These are phyloP conservation scores for Xanthoparmelia taractica DNA, from an alignment of 495 filamentous ascomycete genomes.

Conservation along the genomic window DNA sequence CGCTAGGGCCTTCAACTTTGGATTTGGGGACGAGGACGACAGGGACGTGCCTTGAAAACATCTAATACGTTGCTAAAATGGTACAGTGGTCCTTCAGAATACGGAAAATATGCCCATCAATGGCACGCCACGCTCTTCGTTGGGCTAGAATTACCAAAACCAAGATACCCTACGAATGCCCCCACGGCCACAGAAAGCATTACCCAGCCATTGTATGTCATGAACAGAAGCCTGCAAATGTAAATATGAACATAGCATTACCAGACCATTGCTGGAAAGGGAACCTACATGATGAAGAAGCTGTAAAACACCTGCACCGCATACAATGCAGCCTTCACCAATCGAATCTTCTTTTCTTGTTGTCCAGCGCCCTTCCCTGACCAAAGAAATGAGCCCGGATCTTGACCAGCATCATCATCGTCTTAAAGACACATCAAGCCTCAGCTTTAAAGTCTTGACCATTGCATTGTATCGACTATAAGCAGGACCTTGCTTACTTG, in stretches of 20 bases:
- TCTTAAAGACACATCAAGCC: conserved; percentile 25
- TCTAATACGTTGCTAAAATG: not conserved
- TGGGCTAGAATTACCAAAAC: conserved; percentile 64
- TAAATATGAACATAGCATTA: conserved; percentile 12
- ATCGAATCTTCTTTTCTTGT: conserved; percentile 52
- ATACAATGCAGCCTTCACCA: conserved; percentile 76
- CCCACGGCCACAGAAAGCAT: conserved; percentile 89
- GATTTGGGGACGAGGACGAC: conserved; percentile 60
- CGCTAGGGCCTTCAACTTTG: conserved; percentile 68
- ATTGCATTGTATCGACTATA: not conserved
- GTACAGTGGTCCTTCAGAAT: not conserved
- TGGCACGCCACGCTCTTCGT: conserved; percentile 89
- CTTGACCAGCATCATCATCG: conserved; percentile 40
- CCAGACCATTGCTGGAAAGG: not conserved
- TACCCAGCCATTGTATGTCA: conserved; percentile 98
- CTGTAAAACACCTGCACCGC: conserved; percentile 95
- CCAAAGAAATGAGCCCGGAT: conserved; percentile 65
- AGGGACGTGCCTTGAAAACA: conserved; percentile 46
- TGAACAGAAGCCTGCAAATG: conserved; percentile 78
- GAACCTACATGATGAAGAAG: conserved; percentile 96
- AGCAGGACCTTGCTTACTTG: conserved; percentile 45
- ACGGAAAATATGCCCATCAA: conserved; percentile 33
- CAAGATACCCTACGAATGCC: conserved; percentile 78
- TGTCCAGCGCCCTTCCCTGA: conserved; percentile 49
- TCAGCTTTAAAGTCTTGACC: conserved; percentile 17